Base-by-base conservation (phyloP, 2,329 filamentous ascomycete species). In the Colletotrichum melonis region DNA sequence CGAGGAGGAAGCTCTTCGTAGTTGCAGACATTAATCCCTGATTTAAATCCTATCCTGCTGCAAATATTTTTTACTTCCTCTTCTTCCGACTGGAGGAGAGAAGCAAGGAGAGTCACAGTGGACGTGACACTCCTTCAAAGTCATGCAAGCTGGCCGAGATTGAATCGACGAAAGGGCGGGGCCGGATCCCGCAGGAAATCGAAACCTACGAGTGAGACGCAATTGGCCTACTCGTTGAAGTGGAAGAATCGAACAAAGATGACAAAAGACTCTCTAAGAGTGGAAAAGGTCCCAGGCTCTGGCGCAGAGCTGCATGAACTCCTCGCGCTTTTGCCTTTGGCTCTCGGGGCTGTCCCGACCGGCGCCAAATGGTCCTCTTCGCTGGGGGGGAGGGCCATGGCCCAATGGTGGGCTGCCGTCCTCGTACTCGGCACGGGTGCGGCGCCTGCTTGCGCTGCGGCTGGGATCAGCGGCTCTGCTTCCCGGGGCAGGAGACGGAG, bases 201-300 rank as follows among this genome's bases (percentile, higher is more conserved):
- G 42, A 46, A 57, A 42, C 67, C 42, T 49, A 65, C 46, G 3
- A 63, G 59, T 14, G 28, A 42, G 46, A 59, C 64, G 22, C n/a
- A 16, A 3, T 16, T n/a, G 54, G 60, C 38, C 55, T 56, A 26
- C 55, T 56, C n/a, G 59, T 58, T 5, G 22, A 22, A 32, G 28
- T 55, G 56, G 32, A 52, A 72, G 67, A 70, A 65, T 60, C 16
- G 32, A 60, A 70, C 74, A 76, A 75, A 73, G 76, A 74, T 75
- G 77, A 66, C 75, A 76, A 75, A 28, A 32, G 63, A 16, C 28
- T n/a, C 16, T 67, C 90, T 85, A 98, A 75, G 95, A 98, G 86
- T 98, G 97, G 84, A 98, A 98, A 32, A 99, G 84, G 85, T 99
- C 97, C 97, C 97, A 99, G 9, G 97, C 97, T 79, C 94, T 89